Base-by-base conservation (phyloP, 495 filamentous ascomycete genomes). In the Aspergillus funiculosus region DNA sequence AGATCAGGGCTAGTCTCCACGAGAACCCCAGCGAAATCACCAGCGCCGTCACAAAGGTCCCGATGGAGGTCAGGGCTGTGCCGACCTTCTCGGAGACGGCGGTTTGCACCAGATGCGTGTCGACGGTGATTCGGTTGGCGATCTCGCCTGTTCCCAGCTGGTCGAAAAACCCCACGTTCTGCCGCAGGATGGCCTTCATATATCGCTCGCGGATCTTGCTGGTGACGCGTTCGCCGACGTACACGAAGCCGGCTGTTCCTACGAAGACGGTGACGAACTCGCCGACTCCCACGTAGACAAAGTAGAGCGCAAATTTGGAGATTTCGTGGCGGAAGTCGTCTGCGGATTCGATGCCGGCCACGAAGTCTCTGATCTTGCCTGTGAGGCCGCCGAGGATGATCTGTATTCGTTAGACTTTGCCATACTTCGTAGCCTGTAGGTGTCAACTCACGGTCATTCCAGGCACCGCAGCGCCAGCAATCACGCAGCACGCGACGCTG, bases 141-240 rank as follows among this genome's bases (percentile, higher is more conserved):
- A 72, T 50, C 25, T 65, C 66, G 2, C 68, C 68, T 1, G 68
- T 44, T 6, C 61, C 58, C 5, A 61, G 39, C 13, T 48, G 55
- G 45, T 72, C 68, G 40, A 69, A 67, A 43, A 61, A 72, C 13
- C 55, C 66, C 27, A 69, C 61, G 31, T 72, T 68, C 46, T 72
- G 68, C 6, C 66, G 52, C 9, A 72, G 26, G n/a, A 68, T 59
- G 5, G 62, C 54, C 27, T 45, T 45, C 5, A 71, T 32, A 36
- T 64, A 69, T 19, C 53, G 39, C 17, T 54, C 53, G 17, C 65
- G 64, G 17, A 67, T 56, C 29, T 59, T 62, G 24, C 59, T 53
- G 21, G 61, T 57, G 31, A 65, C 54, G 2, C 44, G 48, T 18
- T 55, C 61, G 9, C 10, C 28, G 8, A 13, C 28, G 4, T 9